These are phyloP conservation scores for Aspergillus niger DNA, from an alignment of 2,329 filamentous ascomycete species.

Conservation along the genomic window DNA sequence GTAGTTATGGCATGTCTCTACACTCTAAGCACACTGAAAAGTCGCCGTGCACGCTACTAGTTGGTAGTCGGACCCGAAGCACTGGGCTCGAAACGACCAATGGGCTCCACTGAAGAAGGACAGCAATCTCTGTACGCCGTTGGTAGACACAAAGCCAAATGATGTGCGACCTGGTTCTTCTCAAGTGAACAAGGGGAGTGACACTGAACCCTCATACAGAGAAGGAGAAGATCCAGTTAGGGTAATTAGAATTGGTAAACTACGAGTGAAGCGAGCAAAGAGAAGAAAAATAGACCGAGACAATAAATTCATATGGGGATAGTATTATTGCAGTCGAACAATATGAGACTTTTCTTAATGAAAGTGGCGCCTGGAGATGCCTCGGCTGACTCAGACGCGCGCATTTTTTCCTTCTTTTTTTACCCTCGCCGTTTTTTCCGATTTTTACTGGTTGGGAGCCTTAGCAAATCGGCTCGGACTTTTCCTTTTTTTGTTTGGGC, in stretches of 20 bases:
- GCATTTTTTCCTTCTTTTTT: neutral
- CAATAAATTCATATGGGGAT: neutral
- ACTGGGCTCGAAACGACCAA: neutral
- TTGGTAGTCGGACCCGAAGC: neutral
- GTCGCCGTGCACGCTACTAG: neutral
- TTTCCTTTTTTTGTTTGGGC: conserved; percentile 25
- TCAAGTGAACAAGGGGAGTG: too few species aligned
- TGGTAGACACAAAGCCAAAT: neutral
- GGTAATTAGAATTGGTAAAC: too few species aligned
- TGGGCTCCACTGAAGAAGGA: neutral
- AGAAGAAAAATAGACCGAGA: too few species aligned
- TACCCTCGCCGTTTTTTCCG: neutral
- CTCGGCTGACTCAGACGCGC: neutral
- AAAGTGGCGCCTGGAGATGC: neutral
- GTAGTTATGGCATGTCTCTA: too few species aligned
- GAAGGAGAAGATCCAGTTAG: too few species aligned
- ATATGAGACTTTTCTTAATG: neutral
- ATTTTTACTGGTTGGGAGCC: neutral
- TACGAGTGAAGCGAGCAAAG: too few species aligned
- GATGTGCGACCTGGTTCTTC: too few species aligned
- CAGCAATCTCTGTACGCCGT: neutral
- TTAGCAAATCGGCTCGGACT: conserved; percentile 24
- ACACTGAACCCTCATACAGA: too few species aligned
- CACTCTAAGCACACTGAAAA: neutral
- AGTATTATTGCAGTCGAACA: neutral